Percentiles rank a stretch among this genome's conserved stretches.
phyloP scores from a whole-genome alignment of 805 yeast species.

The Hanseniaspora valbyensis region DNA sequence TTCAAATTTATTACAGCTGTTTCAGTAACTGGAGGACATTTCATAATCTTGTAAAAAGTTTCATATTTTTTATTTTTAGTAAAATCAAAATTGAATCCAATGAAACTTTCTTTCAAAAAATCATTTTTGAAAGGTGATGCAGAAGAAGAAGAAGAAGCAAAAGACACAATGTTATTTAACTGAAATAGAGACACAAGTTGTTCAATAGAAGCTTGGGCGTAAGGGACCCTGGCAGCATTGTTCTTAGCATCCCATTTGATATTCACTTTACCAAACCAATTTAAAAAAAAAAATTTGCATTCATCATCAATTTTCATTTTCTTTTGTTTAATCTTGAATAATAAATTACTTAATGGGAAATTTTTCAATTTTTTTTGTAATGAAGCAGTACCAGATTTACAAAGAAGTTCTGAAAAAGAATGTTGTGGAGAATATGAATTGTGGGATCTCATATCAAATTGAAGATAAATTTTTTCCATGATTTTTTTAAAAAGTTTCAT shows the following conservation, averaged over 20 bases:
- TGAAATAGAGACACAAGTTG: conserved; percentile 1
- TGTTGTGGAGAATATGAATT: no score
- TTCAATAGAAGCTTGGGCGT: background rate
- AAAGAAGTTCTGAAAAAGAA: no score
- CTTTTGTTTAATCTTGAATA: background rate
- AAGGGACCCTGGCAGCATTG: background rate
- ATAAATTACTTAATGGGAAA: background rate
- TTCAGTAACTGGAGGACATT: background rate
- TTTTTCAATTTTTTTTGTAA: background rate
- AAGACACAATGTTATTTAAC: background rate
- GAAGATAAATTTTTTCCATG: conserved; percentile 3
- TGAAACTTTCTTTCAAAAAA: background rate
- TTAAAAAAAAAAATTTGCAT: background rate
- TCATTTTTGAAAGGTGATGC: background rate
- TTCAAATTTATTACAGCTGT: background rate
- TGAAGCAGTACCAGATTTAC: background rate
- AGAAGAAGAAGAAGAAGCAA: no score
- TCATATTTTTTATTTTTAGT: background rate
- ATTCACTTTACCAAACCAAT: background rate
- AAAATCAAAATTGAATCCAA: conserved; percentile 3
- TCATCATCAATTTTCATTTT: background rate
- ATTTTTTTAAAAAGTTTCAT: conserved; percentile 9
- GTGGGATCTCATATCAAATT: conserved; percentile 5
- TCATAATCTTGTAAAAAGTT: conserved; percentile 4
- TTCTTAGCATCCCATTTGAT: background rate